Percentiles rank a stretch among this genome's conserved stretches.
These are phyloP conservation scores for Aquilaria yunnanensis DNA, from an alignment of 345 rosid genomes.

Conservation along the genomic window DNA sequence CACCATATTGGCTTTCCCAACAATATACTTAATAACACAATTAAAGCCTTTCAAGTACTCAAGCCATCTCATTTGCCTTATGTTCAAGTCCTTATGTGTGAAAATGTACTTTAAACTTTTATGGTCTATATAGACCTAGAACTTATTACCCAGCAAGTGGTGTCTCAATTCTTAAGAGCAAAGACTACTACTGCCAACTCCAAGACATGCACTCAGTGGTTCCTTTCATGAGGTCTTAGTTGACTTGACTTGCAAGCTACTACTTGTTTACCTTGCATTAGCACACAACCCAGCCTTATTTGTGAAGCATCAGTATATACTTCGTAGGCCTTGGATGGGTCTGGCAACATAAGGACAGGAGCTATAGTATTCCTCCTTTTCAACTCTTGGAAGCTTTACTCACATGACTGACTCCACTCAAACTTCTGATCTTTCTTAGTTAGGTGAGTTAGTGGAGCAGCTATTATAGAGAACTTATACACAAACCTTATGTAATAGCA, in stretches of 20 bases:
- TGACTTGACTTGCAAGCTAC: no score
- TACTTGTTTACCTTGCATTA: no score
- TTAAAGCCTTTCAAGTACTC: background rate
- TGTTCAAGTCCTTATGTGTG: background rate
- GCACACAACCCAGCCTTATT: no score
- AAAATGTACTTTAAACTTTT: constrained; percentile 4
- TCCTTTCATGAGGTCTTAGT: no score
- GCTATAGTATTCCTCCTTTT: background rate
- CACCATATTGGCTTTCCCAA: background rate
- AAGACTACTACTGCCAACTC: background rate
- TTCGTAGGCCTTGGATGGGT: no score
- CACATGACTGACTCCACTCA: background rate
- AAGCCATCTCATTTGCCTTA: background rate
- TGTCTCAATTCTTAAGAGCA: background rate
- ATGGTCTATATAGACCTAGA: background rate
- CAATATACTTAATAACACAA: background rate
- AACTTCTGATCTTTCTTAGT: constrained; percentile 1
- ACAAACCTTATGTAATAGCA: constrained; percentile 7
- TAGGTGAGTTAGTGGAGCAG: background rate
- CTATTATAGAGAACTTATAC: background rate
- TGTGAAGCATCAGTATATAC: no score
- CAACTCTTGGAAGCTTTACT: background rate
- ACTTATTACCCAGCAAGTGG: background rate
- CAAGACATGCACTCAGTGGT: background rate
- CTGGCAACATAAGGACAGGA: background rate